Base-by-base conservation (phyloP, 768 basidiomycete genomes). In the Collybia mongolica region DNA sequence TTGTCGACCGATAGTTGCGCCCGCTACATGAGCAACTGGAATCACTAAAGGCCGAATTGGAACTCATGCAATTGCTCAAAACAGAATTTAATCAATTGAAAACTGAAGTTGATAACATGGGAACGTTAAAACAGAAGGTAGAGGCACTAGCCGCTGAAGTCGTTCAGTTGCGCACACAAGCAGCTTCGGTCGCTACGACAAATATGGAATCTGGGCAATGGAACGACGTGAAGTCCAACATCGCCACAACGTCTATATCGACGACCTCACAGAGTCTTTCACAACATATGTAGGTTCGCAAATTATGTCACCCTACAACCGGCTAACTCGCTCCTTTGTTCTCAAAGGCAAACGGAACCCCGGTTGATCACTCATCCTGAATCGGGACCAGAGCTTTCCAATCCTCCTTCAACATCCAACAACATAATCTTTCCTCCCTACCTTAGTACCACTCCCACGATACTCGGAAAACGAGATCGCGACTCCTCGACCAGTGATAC, bases 391-490 rank as follows among this genome's bases (percentile, higher is more conserved):
- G 32, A 12, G 11, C 32, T 9, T 32, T 26, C 24, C 32, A 6
- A 32, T 32, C 32, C 7, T 11, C 4, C 11, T 32, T 41, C n/a
- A n/a, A 38, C 37, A 4, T 18, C 32, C 46, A 20, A 29, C 46
- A 12, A 41, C 61, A 18, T 50, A 41, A 11, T 46, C 19, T 36
- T 54, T n/a, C 49, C 60, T 6, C 55, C 62, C 19, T 72, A 66
- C 52, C 72, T 76, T 37, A 76, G 72, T 9, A 61, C 74, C 51
- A 65, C 77, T 3, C 71, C 74, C 38, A 75, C 68, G 18, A 69
- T 73, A 24, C 72, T 89, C 15, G 87, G 88, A n/a, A 90, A 89
- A 62, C 80, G 84, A 28, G 77, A 73, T 44, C 74, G 86, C 53
- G 81, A 81, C 54, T 71, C 79, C 2, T 65, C 71, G 7, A 68